Evolutionary conservation across 1,139 yeast species (phyloP), one percentile per base, ranked within the genome.

Genomic region (Geotrichum macrosporum): DNA sequence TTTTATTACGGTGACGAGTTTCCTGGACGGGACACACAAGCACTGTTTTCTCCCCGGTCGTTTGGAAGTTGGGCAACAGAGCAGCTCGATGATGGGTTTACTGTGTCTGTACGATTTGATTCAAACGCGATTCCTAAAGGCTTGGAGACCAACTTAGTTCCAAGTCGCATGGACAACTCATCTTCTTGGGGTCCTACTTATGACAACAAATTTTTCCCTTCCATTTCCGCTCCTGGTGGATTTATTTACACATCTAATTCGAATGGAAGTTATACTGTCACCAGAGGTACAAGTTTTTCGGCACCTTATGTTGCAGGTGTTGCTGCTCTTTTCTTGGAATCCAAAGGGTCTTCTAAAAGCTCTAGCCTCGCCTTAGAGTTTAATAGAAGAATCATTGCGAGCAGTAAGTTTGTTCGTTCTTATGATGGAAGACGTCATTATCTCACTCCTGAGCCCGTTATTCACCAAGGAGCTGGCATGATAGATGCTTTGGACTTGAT

Each of bases 401-500:
- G 21, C 39, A n/a, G 36, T 48, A 13, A 12, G 19, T 22, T 40
- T 46, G 5, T 53, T 42, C 32, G 39, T 13, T 33, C 33, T 8
- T 39, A 45, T 27, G 31, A 33, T 19, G 50, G 46, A 13, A 26
- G 13, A 10, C 26, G 39, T 4, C 36, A 18, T 35, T 30, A 8
- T 33, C 10, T 9, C 3, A 39, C 15, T 13, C 34, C 32, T 10
- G 47, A 47, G 39, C 57, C 57, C 3, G 34, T 50, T 1, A 43
- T 29, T 35, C 58, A 55, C 31, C 58, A 55, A 44, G 58, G 58
- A 19, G 52, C 57, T 4, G 58, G 58, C 32, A 63, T 68, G 13
- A 61, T 67, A 44, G 57, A 65, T 48, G 69, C 68, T 15, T 65
- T 65, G 33, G 64, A 63, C 16, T 58, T 66, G 57, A 62, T 67